Conservation (phyloP, 2,329 filamentous ascomycete genomes). For the Graphilbum sp. region DNA sequence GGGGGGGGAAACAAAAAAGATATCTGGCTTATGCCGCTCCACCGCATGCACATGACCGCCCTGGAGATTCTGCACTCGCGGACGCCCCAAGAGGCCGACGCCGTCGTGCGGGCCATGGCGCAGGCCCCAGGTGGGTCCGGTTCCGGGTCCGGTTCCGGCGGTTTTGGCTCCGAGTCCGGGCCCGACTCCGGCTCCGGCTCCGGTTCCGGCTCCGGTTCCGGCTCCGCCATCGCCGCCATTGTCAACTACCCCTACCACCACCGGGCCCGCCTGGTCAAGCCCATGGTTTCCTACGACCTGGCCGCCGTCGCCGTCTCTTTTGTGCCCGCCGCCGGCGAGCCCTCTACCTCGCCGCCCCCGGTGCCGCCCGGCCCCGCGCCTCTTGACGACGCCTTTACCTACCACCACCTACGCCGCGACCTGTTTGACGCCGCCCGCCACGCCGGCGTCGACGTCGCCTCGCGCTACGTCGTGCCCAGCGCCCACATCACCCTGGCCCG, state of each 20-base stretch:
- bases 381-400: conserved; percentile 54
- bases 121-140: not conserved
- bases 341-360: conserved; percentile 21
- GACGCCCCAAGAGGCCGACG: conserved; percentile 49
- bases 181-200: not conserved
- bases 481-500: conserved; percentile 79
- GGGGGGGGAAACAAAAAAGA: no score
- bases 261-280: conserved; percentile 63
- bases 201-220: not conserved
- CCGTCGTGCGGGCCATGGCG: conserved; percentile 38
- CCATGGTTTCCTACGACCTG: conserved; percentile 68
- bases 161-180: not conserved
- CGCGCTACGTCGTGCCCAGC: conserved; percentile 75
- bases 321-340: conserved; percentile 58
- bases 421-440: conserved; percentile 45
- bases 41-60: conserved; percentile 68
- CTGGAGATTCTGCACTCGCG: conserved; percentile 74
- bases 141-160: not conserved
- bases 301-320: conserved; percentile 79
- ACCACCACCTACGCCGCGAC: conserved; percentile 78
- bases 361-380: conserved; percentile 17
- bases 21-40: conserved; percentile 72
- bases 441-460: conserved; percentile 53
- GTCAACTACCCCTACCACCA: conserved; percentile 44
- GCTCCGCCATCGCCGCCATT: conserved; percentile 37